Conservation (phyloP, 805 yeast genomes). For the Cyberlindnera japonica region DNA sequence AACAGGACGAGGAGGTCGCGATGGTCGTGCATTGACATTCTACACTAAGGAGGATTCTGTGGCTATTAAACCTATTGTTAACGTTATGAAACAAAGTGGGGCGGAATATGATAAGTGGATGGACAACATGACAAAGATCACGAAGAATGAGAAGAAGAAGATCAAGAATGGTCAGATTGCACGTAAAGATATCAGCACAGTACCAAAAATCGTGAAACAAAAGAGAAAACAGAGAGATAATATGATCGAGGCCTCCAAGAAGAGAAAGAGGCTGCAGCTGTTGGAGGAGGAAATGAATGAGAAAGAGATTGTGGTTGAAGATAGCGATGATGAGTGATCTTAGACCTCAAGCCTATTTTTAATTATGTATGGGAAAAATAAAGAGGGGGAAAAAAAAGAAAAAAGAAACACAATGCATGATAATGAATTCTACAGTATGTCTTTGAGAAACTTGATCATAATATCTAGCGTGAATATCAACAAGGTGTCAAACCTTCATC, state of each 20-base stretch:
- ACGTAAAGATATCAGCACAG: slow-evolving; percentile 79
- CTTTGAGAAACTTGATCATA: slow-evolving; percentile 4
- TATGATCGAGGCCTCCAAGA: slow-evolving; percentile 76
- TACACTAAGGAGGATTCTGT: slow-evolving; percentile 85
- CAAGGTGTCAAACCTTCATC: too few species aligned
- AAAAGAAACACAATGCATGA: too few species aligned
- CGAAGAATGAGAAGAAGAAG: slow-evolving; percentile 56
- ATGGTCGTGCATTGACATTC: slow-evolving; percentile 85
- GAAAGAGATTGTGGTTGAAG: slow-evolving; percentile 8
- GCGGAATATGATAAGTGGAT: slow-evolving; percentile 76
- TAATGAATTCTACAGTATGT: too few species aligned
- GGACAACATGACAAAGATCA: slow-evolving; percentile 62
- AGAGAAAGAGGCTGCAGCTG: slow-evolving; percentile 35
- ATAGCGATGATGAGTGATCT: slow-evolving; percentile 3
- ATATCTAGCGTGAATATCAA: slow-evolving; percentile 12
- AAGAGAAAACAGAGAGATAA: slow-evolving; percentile 61
- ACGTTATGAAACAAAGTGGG: slow-evolving; percentile 95
- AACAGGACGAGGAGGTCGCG: slow-evolving; percentile 92
- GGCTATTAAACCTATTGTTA: slow-evolving; percentile 77
- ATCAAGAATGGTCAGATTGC: slow-evolving; percentile 56
- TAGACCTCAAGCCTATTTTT: too few species aligned
- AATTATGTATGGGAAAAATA: too few species aligned
- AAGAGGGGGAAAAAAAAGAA: too few species aligned
- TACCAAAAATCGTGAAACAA: slow-evolving; percentile 61
- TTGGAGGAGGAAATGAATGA: slow-evolving; percentile 6